Conservation (phyloP, 2,329 filamentous ascomycete genomes). For the Kalaharituber pfeilii region DNA sequence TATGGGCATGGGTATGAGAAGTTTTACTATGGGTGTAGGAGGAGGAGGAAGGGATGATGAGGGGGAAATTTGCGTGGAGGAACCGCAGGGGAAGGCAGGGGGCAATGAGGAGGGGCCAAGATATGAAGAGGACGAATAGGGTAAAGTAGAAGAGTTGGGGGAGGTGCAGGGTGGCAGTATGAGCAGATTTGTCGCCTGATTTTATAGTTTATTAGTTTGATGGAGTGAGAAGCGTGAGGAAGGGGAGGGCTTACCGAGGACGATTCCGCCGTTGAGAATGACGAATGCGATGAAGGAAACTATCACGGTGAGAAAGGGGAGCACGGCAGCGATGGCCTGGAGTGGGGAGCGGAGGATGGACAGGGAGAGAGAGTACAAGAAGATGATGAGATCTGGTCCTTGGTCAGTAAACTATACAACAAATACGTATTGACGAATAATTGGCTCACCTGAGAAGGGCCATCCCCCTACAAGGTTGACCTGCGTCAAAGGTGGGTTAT, state of each 20-base stretch:
- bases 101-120: constrained; percentile 60
- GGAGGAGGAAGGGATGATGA: constrained; percentile 27
- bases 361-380: constrained; percentile 7
- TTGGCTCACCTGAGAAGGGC: background rate
- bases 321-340: constrained; percentile 4
- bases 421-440: no score
- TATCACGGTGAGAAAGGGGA: constrained; percentile 46
- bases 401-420: no score
- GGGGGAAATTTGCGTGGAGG: constrained; percentile 28
- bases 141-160: constrained; percentile 92
- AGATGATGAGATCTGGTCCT: no score
- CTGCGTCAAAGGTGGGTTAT: background rate
- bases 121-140: constrained; percentile 81
- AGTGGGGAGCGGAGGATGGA: constrained; percentile 25
- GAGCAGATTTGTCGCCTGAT: constrained; percentile 92
- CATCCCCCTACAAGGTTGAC: background rate
- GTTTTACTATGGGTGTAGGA: no score
- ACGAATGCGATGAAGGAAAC: constrained; percentile 57
- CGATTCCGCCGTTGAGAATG: constrained; percentile 74
- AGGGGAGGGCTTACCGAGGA: constrained; percentile 42
- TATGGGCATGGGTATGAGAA: no score
- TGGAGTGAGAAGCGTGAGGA: no score
- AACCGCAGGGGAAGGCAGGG: constrained; percentile 30
- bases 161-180: constrained; percentile 72
- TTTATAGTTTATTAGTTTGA: no score